Conservation (phyloP, 2,329 filamentous ascomycete genomes). For the Colletotrichum nymphaeae region DNA sequence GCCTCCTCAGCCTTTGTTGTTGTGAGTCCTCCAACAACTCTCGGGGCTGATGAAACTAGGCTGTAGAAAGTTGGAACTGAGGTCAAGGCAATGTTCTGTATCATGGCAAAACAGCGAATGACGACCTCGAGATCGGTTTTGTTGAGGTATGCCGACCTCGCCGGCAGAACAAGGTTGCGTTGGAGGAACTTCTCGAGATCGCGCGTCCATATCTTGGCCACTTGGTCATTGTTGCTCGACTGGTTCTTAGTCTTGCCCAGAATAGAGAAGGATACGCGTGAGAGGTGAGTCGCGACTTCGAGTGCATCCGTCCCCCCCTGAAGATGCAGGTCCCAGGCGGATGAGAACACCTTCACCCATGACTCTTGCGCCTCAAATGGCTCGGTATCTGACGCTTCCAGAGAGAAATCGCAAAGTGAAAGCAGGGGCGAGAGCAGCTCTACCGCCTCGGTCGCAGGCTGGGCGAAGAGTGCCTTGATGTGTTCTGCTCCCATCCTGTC, state of each 20-base stretch:
- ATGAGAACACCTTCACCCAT: conserved; percentile 60
- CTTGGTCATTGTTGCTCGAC: conserved; percentile 38
- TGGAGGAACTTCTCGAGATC: conserved; percentile 62
- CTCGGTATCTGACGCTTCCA: conserved; percentile 46
- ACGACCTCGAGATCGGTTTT: conserved; percentile 55
- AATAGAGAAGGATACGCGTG: conserved; percentile 51
- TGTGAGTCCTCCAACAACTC: conserved; percentile 49
- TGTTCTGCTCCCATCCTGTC: conserved; percentile 67
- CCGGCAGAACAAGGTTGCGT: conserved; percentile 63
- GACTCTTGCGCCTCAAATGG: conserved; percentile 50
- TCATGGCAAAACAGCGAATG: conserved; percentile 52
- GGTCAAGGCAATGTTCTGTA: conserved; percentile 46
- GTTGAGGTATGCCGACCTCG: conserved; percentile 58
- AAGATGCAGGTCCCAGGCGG: conserved; percentile 66
- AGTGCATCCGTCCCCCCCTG: conserved; percentile 58
- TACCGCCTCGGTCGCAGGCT: conserved; percentile 59
- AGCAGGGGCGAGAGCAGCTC: conserved; percentile 59
- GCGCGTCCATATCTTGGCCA: conserved; percentile 53
- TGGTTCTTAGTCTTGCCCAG: conserved; percentile 52
- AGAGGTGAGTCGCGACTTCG: conserved; percentile 61
- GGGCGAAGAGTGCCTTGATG: conserved; percentile 67
- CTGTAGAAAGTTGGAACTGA: conserved; percentile 59
- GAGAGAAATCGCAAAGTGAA: conserved; percentile 54
- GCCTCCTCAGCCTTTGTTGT: conserved; percentile 48
- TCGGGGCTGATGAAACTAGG: conserved; percentile 48